A percentile compares a stretch with the other conserved stretches of the same genome.
Conservation (phyloP, 2,329 filamentous ascomycete species). For the Xylariaceae sp. region DNA sequence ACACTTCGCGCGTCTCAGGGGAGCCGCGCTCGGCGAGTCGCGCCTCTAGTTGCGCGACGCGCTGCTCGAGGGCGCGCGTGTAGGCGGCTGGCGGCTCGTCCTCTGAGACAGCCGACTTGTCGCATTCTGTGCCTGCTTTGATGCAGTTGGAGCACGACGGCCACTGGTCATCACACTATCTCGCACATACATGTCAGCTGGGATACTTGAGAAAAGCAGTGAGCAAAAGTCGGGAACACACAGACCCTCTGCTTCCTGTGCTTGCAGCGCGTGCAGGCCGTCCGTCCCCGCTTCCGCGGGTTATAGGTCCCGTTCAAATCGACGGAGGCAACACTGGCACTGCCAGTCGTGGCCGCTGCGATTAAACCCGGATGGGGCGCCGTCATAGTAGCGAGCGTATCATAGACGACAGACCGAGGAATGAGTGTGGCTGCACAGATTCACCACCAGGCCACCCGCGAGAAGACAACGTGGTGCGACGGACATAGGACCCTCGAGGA, state of each 20-base stretch:
- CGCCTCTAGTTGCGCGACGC: slow-evolving; percentile 38
- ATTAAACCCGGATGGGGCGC: slow-evolving; percentile 9
- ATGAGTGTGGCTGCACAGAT: neutral
- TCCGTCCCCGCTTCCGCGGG: slow-evolving; percentile 41
- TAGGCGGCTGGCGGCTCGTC: slow-evolving; percentile 36
- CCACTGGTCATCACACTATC: slow-evolving; percentile 41
- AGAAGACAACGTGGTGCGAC: slow-evolving; percentile 1
- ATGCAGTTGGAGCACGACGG: slow-evolving; percentile 41
- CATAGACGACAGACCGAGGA: neutral
- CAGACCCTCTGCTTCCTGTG: slow-evolving; percentile 40
- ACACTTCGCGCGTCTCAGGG: slow-evolving; percentile 12
- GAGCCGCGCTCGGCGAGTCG: slow-evolving; percentile 21
- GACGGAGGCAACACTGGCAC: neutral
- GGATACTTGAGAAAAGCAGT: neutral
- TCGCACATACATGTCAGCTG: slow-evolving; percentile 1
- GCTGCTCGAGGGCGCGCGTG: slow-evolving; percentile 38
- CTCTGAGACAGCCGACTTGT: slow-evolving; percentile 38
- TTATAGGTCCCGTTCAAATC: slow-evolving; percentile 27
- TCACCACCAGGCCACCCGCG: neutral
- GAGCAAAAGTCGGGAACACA: neutral
- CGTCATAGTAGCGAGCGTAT: slow-evolving; percentile 6
- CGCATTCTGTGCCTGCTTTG: slow-evolving; percentile 38
- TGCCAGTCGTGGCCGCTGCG: slow-evolving; percentile 12
- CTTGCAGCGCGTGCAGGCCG: slow-evolving; percentile 42
- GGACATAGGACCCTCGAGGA: slow-evolving; percentile 13